phyloP scores from a whole-genome alignment of 2,329 filamentous ascomycete species.

The Aspergillus tamarii region DNA sequence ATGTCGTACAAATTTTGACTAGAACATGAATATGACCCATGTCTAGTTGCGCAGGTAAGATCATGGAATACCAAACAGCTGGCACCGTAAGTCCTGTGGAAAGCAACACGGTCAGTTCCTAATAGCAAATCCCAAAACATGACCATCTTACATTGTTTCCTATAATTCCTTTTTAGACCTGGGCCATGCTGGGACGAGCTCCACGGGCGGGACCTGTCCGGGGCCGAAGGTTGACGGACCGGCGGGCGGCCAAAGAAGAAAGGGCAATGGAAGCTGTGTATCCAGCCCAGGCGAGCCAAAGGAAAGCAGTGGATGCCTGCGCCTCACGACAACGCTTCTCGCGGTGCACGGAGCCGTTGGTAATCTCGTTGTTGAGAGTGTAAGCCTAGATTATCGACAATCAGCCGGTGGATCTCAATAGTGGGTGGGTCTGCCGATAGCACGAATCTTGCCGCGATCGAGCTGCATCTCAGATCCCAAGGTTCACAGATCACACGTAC shows the following conservation, averaged over 20 bases:
- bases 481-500: slow-evolving; percentile 37
- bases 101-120: neutral
- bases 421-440: slow-evolving; percentile 8
- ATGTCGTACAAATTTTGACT: neutral
- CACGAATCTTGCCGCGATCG: neutral
- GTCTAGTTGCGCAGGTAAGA: neutral
- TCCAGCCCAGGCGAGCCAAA: slow-evolving; percentile 54
- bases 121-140: neutral
- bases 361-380: slow-evolving; percentile 48
- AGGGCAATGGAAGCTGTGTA: slow-evolving; percentile 48
- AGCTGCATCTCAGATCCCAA: neutral
- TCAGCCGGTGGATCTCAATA: slow-evolving; percentile 15
- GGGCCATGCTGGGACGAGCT: slow-evolving; percentile 46
- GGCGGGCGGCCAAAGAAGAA: slow-evolving; percentile 42
- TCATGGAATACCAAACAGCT: neutral
- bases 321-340: slow-evolving; percentile 54
- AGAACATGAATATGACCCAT: neutral
- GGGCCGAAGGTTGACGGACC: slow-evolving; percentile 38
- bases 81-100: neutral
- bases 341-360: slow-evolving; percentile 42
- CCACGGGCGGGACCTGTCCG: slow-evolving; percentile 37
- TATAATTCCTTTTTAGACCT: slow-evolving; percentile 39
- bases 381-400: slow-evolving; percentile 37
- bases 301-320: slow-evolving; percentile 54
- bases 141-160: neutral